Percentiles rank a stretch among this genome's conserved stretches.
These are phyloP conservation scores for Dioscorea zingiberensis DNA, from an alignment of 106 monocot genomes.

Conservation along the genomic window DNA sequence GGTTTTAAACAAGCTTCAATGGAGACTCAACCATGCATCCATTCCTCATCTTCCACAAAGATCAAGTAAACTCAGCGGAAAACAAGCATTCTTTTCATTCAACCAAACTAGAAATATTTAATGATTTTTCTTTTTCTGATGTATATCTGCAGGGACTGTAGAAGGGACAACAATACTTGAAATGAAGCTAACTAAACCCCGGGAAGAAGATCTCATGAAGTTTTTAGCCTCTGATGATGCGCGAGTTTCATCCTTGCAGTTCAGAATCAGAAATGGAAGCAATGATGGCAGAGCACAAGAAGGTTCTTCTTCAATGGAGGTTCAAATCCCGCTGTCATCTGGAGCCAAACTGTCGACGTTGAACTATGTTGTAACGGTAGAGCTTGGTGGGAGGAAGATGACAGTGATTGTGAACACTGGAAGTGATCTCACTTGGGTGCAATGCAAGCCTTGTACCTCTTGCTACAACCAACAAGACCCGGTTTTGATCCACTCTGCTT, in stretches of 20 bases:
- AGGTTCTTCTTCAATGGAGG: conserved; percentile 3
- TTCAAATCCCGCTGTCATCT: conserved; percentile 49
- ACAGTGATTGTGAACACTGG: conserved; percentile 80
- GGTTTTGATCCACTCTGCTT: conserved; percentile 56
- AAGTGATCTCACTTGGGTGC: conserved; percentile 87
- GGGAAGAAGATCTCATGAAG: conserved; percentile 13
- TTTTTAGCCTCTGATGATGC: conserved; percentile 44
- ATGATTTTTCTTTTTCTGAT: too few species aligned
- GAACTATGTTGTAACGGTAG: conserved; percentile 65
- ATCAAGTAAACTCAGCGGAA: conserved; percentile 19
- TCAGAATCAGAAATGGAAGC: conserved; percentile 6
- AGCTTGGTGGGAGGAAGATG: conserved; percentile 28
- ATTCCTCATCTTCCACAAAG: conserved; percentile 9
- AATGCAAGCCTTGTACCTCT: conserved; percentile 65
- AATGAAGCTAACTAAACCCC: conserved; percentile 34
- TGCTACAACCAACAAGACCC: conserved; percentile 72
- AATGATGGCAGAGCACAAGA: neutral
- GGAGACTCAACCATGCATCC: neutral
- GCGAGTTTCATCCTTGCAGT: conserved; percentile 37
- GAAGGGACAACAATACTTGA: conserved; percentile 50
- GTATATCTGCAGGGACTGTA: conserved; percentile 24
- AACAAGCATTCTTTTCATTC: too few species aligned
- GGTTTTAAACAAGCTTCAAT: conserved; percentile 1
- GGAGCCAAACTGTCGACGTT: conserved; percentile 66
- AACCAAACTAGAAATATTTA: too few species aligned